Conservation (phyloP, 805 yeast genomes). For the Kodamaea sagamina region DNA sequence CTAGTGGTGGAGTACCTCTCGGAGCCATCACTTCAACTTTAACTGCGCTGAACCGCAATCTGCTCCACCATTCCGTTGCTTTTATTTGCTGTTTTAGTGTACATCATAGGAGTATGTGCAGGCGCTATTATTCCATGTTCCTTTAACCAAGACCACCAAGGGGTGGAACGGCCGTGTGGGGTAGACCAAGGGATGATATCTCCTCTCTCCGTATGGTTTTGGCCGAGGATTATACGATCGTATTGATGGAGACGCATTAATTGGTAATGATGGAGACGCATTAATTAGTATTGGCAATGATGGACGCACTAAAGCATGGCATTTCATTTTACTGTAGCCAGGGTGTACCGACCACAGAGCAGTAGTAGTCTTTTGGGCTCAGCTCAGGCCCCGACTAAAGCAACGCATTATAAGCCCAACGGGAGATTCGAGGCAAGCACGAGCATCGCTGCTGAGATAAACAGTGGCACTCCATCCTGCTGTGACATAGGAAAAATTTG, state of each 20-base stretch:
- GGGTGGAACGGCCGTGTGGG: constrained; percentile 7
- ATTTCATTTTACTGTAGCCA: too few species aligned
- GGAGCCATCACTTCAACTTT: background rate
- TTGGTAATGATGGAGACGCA: too few species aligned
- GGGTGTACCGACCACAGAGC: too few species aligned
- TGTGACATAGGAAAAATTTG: constrained; percentile 1
- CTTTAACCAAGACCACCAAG: background rate
- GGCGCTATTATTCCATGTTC: background rate
- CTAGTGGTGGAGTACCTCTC: background rate
- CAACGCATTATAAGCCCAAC: too few species aligned
- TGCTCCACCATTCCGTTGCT: constrained; percentile 1
- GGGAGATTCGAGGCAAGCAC: too few species aligned
- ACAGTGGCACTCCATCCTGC: too few species aligned
- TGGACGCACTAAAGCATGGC: too few species aligned
- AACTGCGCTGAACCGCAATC: background rate
- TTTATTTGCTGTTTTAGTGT: constrained; percentile 6
- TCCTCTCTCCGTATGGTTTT: background rate
- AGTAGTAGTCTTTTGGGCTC: too few species aligned
- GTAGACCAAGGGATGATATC: constrained; percentile 4
- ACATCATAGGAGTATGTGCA: constrained; percentile 6
- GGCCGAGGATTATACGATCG: constrained; percentile 3
- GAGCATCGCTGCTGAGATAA: too few species aligned
- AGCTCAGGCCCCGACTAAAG: too few species aligned
- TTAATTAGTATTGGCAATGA: too few species aligned
- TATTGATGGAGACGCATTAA: too few species aligned